Percentiles rank a stretch among this genome's conserved stretches.
Conservation (phyloP, 1,139 yeast genomes). For the Scheffersomyces segobiensis region DNA sequence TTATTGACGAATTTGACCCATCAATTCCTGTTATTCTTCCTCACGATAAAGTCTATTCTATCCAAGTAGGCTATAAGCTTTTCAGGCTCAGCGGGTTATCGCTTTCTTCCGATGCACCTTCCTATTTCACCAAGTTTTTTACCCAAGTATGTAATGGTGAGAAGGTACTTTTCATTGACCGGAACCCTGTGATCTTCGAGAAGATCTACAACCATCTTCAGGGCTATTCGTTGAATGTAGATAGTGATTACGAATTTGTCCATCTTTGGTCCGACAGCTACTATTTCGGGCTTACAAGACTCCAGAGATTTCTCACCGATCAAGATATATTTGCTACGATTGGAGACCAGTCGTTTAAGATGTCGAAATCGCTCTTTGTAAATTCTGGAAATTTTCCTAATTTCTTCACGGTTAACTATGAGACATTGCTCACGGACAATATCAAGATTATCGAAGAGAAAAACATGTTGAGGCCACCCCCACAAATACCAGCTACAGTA, state of each 20-base stretch:
- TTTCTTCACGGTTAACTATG: constrained; percentile 65
- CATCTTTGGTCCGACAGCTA: constrained; percentile 70
- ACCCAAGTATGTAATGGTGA: constrained; percentile 32
- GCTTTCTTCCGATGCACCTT: constrained; percentile 75
- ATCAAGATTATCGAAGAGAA: constrained; percentile 35
- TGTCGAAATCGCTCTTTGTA: constrained; percentile 54
- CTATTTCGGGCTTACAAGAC: constrained; percentile 65
- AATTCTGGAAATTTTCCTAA: constrained; percentile 74
- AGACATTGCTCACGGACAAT: constrained; percentile 48
- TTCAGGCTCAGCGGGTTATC: constrained; percentile 78
- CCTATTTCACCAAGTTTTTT: constrained; percentile 58
- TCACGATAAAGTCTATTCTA: constrained; percentile 63
- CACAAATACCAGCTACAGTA: constrained; percentile 58
- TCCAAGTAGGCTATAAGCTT: constrained; percentile 69
- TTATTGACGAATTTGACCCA: constrained; percentile 40
- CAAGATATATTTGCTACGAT: constrained; percentile 62
- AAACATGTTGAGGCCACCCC: constrained; percentile 72
- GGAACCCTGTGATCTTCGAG: constrained; percentile 72
- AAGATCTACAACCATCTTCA: constrained; percentile 71
- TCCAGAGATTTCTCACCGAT: constrained; percentile 50
- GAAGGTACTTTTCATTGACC: constrained; percentile 66
- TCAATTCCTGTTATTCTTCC: constrained; percentile 61
- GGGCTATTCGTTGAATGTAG: constrained; percentile 66
- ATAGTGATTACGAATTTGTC: constrained; percentile 59
- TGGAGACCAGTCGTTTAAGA: constrained; percentile 60